Conservation (phyloP, 495 filamentous ascomycete genomes). For the Talaromyces stipitatus region DNA sequence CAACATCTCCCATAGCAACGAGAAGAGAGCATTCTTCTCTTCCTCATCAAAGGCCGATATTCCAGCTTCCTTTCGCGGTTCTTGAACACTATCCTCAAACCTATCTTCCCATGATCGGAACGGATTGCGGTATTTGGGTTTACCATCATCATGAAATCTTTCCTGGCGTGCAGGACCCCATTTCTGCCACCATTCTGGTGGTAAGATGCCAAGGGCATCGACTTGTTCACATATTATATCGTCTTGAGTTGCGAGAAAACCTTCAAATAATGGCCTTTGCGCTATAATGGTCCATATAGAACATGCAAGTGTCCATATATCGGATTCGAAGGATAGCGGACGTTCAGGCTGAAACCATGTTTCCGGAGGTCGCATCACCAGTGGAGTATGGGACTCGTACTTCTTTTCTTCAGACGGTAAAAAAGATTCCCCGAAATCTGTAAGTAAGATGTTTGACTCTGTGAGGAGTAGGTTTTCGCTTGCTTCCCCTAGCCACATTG, state of each 20-base stretch:
- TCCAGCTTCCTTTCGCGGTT: conserved; percentile 10
- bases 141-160: conserved; percentile 14
- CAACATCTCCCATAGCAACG: conserved; percentile 33
- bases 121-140: conserved; percentile 10
- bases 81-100: conserved; percentile 21
- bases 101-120: conserved; percentile 19
- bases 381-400: conserved; percentile 22
- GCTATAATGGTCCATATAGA: conserved; percentile 22
- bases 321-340: conserved; percentile 23
- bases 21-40: conserved; percentile 25
- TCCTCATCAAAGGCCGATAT: conserved; percentile 14
- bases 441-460: conserved; percentile 25
- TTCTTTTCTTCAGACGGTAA: conserved; percentile 14
- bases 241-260: conserved; percentile 19
- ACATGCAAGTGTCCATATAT: conserved; percentile 32
- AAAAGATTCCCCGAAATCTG: conserved; percentile 34
- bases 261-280: conserved; percentile 17
- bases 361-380: conserved; percentile 21
- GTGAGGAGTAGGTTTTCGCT: conserved; percentile 17
- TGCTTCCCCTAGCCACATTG: conserved; percentile 23
- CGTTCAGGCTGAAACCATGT: conserved; percentile 20
- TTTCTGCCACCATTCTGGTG: conserved; percentile 21
- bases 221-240: conserved; percentile 30
- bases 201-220: conserved; percentile 25
- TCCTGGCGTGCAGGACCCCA: conserved; percentile 12